phyloP scores from a whole-genome alignment of 257 asterid genomes.

The Primulina eburnea region DNA sequence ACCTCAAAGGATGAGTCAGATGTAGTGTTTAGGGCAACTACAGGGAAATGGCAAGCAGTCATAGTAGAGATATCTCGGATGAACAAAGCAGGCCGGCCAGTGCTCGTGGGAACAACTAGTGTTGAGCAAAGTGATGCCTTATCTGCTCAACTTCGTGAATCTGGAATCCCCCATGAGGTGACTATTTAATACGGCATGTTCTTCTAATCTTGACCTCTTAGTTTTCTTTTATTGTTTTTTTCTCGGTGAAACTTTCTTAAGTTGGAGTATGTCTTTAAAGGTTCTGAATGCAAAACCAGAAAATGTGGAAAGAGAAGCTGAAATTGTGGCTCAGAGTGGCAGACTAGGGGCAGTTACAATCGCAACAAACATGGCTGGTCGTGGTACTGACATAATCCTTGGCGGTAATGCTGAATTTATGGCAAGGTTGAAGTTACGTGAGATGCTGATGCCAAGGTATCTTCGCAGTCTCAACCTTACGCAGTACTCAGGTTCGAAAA shows the following conservation, averaged over 20 bases:
- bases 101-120: conserved; percentile 97
- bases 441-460: conserved; percentile 98
- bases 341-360: conserved; percentile 97
- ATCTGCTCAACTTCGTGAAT: conserved; percentile 80
- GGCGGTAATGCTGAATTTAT: conserved; percentile 99
- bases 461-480: conserved; percentile 16
- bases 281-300: conserved; percentile 99
- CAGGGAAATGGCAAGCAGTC: conserved; percentile 95
- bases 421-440: conserved; percentile 97
- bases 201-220: conserved; percentile 6
- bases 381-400: conserved; percentile 98
- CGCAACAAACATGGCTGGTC: conserved; percentile 99
- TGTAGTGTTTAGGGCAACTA: conserved; percentile 85
- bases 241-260: conserved; percentile 14
- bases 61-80: conserved; percentile 97
- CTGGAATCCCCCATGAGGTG: conserved; percentile 92
- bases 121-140: conserved; percentile 98
- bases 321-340: conserved; percentile 99
- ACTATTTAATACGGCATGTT: conserved; percentile 15
- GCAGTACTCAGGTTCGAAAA: conserved; percentile 12
- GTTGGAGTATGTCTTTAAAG: conserved; percentile 34
- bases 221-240: not conserved
- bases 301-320: conserved; percentile 99
- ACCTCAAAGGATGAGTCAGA: conserved; percentile 83
- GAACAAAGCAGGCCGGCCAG: conserved; percentile 96